Conservation (phyloP, 2,329 filamentous ascomycete genomes). For the Cryphonectria nitschkei region DNA sequence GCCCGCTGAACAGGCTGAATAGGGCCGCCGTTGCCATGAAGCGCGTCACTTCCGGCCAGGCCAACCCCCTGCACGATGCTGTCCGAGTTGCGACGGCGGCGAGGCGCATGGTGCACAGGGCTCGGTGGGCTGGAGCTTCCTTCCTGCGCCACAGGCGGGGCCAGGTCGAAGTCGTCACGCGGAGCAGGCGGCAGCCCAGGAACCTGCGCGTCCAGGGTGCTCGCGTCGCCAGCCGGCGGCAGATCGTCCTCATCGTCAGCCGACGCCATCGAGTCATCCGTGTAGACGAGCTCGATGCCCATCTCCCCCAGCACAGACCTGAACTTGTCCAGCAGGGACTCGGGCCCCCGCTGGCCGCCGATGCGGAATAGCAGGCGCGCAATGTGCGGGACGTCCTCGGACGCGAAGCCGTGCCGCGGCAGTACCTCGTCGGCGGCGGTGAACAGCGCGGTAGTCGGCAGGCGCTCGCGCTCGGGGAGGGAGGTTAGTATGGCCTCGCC, state of each 20-base stretch:
- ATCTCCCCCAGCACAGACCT: conserved; percentile 67
- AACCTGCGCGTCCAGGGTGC: neutral
- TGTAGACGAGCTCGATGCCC: conserved; percentile 72
- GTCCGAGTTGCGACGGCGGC: conserved; percentile 34
- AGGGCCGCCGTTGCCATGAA: neutral
- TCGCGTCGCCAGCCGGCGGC: neutral
- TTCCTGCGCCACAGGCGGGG: conserved; percentile 18
- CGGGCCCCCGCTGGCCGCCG: conserved; percentile 63
- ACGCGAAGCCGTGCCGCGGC: conserved; percentile 68
- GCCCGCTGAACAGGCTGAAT: conserved; percentile 16
- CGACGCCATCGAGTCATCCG: conserved; percentile 33
- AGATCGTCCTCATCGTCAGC: conserved; percentile 1
- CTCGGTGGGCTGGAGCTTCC: conserved; percentile 25
- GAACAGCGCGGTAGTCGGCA: conserved; percentile 79
- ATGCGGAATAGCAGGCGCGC: conserved; percentile 80
- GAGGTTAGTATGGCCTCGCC: conserved; percentile 67
- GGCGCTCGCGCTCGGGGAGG: conserved; percentile 62
- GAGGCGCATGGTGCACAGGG: conserved; percentile 27
- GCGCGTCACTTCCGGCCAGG: conserved; percentile 4
- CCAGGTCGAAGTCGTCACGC: conserved; percentile 8
- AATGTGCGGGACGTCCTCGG: conserved; percentile 74
- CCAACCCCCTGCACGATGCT: conserved; percentile 28
- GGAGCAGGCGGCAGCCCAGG: neutral
- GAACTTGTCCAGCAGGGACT: conserved; percentile 70
- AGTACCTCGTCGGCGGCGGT: conserved; percentile 78